A percentile compares a stretch with the other conserved stretches of the same genome.
phyloP scores from a whole-genome alignment of 371 early-diverging fungal species.

The Haplosporangium sp. region DNA sequence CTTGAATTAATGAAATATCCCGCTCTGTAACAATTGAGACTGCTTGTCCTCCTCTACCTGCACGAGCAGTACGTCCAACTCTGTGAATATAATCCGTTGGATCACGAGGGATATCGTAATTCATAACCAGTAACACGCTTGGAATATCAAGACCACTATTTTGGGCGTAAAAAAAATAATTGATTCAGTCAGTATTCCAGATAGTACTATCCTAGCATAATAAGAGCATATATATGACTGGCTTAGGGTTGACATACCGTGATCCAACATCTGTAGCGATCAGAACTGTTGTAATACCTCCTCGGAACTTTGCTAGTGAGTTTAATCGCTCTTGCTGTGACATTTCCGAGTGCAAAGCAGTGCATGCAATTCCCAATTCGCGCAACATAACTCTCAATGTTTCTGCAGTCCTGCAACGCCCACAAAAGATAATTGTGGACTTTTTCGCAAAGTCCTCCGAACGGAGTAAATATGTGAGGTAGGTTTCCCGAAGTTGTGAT shows the following conservation, averaged over 20 bases:
- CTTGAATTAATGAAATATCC: conserved; percentile 89
- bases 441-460: conserved; percentile 78
- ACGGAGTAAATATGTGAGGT: conserved; percentile 84
- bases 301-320: conserved; percentile 93
- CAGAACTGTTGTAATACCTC: conserved; percentile 85
- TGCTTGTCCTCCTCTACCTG: conserved; percentile 92
- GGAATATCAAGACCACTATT: conserved; percentile 98
- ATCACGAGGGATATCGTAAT: conserved; percentile 98
- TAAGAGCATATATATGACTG: neutral
- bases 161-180: neutral
- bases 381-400: conserved; percentile 85
- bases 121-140: conserved; percentile 93
- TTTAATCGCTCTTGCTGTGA: conserved; percentile 91
- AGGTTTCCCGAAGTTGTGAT: conserved; percentile 90
- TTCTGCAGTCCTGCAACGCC: conserved; percentile 87
- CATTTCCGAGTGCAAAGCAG: conserved; percentile 95
- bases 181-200: neutral
- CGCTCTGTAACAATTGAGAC: conserved; percentile 94
- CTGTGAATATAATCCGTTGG: conserved; percentile 98
- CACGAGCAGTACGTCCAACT: conserved; percentile 99
- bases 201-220: neutral
- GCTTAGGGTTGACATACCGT: conserved; percentile 64
- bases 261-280: conserved; percentile 98
- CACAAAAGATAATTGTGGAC: conserved; percentile 92
- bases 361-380: conserved; percentile 88